Evolutionary conservation across 768 basidiomycete genomes (phyloP).

Genomic region (Leccinum boreale): DNA sequence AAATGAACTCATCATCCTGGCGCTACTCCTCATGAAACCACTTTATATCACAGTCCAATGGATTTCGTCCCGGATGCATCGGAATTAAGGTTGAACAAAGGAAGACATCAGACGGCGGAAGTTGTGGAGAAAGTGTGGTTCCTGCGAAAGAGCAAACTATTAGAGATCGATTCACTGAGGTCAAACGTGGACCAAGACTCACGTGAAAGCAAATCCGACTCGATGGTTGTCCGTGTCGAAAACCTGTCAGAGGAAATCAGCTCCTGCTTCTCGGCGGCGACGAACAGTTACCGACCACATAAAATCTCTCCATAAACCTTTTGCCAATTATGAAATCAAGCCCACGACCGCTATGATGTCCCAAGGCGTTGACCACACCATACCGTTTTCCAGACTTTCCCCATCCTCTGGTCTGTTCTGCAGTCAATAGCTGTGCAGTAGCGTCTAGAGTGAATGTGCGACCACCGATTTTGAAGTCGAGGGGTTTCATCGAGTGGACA

Average conservation of each 20-base stretch:
- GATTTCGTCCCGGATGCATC: background rate
- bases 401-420: background rate
- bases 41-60: background rate
- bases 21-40: background rate
- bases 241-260: background rate
- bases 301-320: background rate
- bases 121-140: background rate
- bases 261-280: background rate
- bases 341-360: background rate
- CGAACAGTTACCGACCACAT: background rate
- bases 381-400: background rate
- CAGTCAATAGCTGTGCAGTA: background rate
- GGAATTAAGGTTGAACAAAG: background rate
- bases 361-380: background rate
- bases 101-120: background rate
- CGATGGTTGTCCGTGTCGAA: background rate
- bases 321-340: background rate
- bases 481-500: slow-evolving; percentile 3
- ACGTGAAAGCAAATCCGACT: background rate
- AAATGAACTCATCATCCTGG: background rate
- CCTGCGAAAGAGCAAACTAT: background rate
- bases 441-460: background rate
- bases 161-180: background rate
- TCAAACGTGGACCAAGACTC: background rate
- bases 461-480: slow-evolving; percentile 8